These are phyloP conservation scores for Erysiphe pulchra DNA, from an alignment of 2,329 filamentous ascomycete species.

Conservation along the genomic window DNA sequence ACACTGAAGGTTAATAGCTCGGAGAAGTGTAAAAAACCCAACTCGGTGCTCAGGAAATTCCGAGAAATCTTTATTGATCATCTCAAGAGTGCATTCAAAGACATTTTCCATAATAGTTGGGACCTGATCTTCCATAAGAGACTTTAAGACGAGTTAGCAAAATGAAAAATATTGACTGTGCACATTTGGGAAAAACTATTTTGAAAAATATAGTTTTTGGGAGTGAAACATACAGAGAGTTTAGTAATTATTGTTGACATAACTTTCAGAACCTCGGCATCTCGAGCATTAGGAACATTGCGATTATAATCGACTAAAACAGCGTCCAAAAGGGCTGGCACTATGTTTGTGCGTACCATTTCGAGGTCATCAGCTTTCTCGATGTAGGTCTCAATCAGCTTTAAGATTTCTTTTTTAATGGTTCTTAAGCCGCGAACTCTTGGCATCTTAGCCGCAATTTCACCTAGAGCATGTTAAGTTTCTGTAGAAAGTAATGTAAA, in stretches of 20 bases:
- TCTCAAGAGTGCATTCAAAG: constrained; percentile 92
- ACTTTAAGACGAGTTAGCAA: constrained; percentile 23
- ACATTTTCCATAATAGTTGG: constrained; percentile 95
- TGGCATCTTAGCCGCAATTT: constrained; percentile 90
- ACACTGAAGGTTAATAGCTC: constrained; percentile 90
- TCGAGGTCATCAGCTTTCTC: constrained; percentile 93
- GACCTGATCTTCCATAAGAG: constrained; percentile 94
- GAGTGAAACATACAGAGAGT: constrained; percentile 57
- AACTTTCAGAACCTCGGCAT: constrained; percentile 87
- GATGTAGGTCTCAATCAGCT: constrained; percentile 93
- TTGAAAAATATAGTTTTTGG: too few species aligned
- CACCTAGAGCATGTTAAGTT: constrained; percentile 27
- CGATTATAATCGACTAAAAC: constrained; percentile 91
- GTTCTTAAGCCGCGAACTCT: constrained; percentile 85
- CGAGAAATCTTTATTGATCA: constrained; percentile 99
- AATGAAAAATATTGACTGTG: not conserved
- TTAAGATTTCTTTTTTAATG: constrained; percentile 98
- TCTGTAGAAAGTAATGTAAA: not conserved
- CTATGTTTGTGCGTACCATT: constrained; percentile 79
- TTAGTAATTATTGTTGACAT: constrained; percentile 97
- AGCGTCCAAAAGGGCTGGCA: constrained; percentile 83
- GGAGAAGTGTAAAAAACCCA: constrained; percentile 95
- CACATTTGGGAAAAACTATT: not conserved
- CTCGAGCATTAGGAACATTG: constrained; percentile 83
- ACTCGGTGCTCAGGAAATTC: constrained; percentile 96